A percentile compares a stretch with the other conserved stretches of the same genome.
phyloP scores from a whole-genome alignment of 2,329 filamentous ascomycete species.

The Aureobasidium zeae region DNA sequence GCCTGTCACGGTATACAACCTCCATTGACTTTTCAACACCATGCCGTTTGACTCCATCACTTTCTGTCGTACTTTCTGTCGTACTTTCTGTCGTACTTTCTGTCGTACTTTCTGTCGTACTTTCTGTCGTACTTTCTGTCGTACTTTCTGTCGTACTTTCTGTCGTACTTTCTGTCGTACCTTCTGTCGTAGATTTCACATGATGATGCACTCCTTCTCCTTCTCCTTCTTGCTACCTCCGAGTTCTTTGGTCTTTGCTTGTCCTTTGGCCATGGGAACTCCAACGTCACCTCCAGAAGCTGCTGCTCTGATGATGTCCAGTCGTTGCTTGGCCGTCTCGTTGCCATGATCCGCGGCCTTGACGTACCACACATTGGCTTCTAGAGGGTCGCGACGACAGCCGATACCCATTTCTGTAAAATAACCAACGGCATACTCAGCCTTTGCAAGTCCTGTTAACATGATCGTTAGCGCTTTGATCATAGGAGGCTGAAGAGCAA shows the following conservation, averaged over 20 bases:
- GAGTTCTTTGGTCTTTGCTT: constrained; percentile 27
- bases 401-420: constrained; percentile 99
- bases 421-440: constrained; percentile 92
- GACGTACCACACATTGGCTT: constrained; percentile 98
- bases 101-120: too few relatives aligned
- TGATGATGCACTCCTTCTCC: constrained; percentile 20
- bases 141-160: too few relatives aligned
- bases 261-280: constrained; percentile 28
- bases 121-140: too few relatives aligned
- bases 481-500: not conserved
- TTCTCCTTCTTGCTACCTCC: constrained; percentile 20
- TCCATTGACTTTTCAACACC: too few relatives aligned
- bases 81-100: too few relatives aligned
- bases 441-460: constrained; percentile 46
- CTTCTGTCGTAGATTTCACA: too few relatives aligned
- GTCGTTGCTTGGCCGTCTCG: constrained; percentile 74
- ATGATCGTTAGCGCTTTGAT: not conserved
- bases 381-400: constrained; percentile 84
- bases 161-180: too few relatives aligned
- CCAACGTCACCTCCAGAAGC: constrained; percentile 40
- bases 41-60: too few relatives aligned
- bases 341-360: constrained; percentile 88
- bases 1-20: too few relatives aligned
- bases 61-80: too few relatives aligned
- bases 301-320: constrained; percentile 79